Evolutionary conservation across 176 grass and related monocot species (phyloP).

Genomic region (Zoysia pacifica): DNA sequence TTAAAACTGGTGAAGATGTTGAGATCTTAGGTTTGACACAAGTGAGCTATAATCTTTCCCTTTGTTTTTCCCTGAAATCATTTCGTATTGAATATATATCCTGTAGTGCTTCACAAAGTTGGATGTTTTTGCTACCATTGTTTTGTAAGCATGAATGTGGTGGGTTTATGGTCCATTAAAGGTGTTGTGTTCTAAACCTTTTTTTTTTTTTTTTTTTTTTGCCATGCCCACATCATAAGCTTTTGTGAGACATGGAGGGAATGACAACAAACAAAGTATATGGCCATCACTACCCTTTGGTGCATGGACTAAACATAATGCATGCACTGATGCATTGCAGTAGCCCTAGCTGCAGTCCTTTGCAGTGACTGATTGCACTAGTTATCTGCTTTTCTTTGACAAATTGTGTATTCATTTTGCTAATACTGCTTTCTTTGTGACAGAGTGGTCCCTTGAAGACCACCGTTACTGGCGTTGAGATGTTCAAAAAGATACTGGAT

Average conservation of each 20-base stretch:
- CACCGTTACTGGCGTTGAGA: conserved; percentile 97
- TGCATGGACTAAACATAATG: neutral
- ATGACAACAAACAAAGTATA: too few species aligned
- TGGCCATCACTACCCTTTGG: too few species aligned
- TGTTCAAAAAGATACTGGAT: conserved; percentile 99
- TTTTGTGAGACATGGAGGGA: too few species aligned
- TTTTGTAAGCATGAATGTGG: neutral
- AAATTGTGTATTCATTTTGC: neutral
- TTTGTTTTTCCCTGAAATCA: neutral
- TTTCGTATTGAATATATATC: neutral
- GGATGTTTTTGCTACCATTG: neutral
- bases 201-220: too few species aligned
- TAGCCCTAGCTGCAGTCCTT: neutral
- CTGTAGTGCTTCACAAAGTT: too few species aligned
- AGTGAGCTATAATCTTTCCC: conserved; percentile 37
- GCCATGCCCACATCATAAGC: too few species aligned
- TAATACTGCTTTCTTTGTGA: conserved; percentile 30
- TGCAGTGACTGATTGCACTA: neutral
- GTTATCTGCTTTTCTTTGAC: neutral
- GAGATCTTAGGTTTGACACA: conserved; percentile 81
- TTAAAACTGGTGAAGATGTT: conserved; percentile 98
- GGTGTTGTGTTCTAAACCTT: too few species aligned
- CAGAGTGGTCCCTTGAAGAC: conserved; percentile 84
- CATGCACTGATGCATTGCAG: neutral
- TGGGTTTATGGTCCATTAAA: too few species aligned